Conservation (phyloP, 371 early-diverging fungal genomes). For the Actinomortierella wolfii region DNA sequence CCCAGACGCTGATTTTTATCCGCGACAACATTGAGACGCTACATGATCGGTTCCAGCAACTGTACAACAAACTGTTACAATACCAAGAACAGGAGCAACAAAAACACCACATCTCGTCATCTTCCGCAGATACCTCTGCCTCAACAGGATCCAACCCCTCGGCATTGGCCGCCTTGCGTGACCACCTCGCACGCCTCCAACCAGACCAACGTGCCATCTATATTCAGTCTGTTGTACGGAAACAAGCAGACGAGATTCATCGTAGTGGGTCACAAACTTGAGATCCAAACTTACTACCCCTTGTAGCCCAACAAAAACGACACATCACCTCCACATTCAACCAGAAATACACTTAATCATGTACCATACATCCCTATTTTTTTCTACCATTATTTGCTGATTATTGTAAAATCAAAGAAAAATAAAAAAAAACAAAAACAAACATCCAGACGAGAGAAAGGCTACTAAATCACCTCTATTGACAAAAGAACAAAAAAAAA, state of each 20-base stretch:
- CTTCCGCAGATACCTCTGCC: neutral
- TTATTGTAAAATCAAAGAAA: too few species aligned
- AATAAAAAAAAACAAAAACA: too few species aligned
- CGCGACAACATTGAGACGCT: constrained; percentile 41
- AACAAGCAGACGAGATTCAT: constrained; percentile 22
- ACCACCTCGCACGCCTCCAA: constrained; percentile 16
- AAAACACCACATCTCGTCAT: neutral
- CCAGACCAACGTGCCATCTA: constrained; percentile 28
- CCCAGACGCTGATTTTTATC: constrained; percentile 41
- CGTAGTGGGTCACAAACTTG: too few species aligned
- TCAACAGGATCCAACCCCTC: constrained; percentile 1
- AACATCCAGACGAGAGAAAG: too few species aligned
- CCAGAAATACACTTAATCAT: too few species aligned
- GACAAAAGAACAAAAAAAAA: neutral
- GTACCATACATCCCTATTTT: too few species aligned
- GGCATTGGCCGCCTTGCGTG: constrained; percentile 17
- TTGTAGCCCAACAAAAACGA: too few species aligned
- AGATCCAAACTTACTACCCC: too few species aligned
- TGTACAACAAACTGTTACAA: constrained; percentile 14
- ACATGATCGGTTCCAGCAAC: constrained; percentile 26
- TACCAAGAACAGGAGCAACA: constrained; percentile 1
- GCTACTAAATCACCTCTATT: neutral
- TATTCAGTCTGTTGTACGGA: constrained; percentile 30
- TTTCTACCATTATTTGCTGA: too few species aligned
- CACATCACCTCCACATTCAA: too few species aligned